A percentile compares a stretch with the other conserved stretches of the same genome.
Conservation (phyloP, 331 rosid species). For the Acacia concinna region DNA sequence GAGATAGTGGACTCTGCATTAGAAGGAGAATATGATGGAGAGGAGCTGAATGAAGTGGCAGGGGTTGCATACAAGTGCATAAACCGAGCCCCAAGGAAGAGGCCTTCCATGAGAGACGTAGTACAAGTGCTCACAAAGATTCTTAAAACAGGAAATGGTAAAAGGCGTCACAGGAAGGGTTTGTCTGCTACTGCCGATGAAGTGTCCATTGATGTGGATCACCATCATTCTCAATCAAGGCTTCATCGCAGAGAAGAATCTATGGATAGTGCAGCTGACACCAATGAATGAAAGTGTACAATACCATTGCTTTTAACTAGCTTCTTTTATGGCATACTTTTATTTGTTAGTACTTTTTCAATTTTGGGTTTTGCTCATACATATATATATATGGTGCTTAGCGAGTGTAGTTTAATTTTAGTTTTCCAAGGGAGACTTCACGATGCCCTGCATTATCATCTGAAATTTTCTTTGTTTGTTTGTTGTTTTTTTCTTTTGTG, state of each 20-base stretch:
- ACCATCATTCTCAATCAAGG: slow-evolving; percentile 47
- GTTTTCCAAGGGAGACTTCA: slow-evolving; percentile 33
- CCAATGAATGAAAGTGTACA: slow-evolving; percentile 69
- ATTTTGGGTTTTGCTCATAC: slow-evolving; percentile 28
- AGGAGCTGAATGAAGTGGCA: slow-evolving; percentile 89
- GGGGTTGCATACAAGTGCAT: slow-evolving; percentile 87
- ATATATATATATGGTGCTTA: slow-evolving; percentile 29
- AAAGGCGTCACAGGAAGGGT: slow-evolving; percentile 57
- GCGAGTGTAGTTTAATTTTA: slow-evolving; percentile 11
- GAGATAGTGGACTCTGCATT: slow-evolving; percentile 80
- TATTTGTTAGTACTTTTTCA: background rate
- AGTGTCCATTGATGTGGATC: slow-evolving; percentile 61
- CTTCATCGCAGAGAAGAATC: slow-evolving; percentile 78
- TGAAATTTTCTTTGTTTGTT: slow-evolving; percentile 24
- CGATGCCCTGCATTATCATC: slow-evolving; percentile 35
- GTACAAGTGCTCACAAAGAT: slow-evolving; percentile 78
- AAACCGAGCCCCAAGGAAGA: slow-evolving; percentile 65
- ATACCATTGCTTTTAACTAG: slow-evolving; percentile 12
- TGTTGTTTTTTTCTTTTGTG: background rate
- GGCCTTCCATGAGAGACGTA: slow-evolving; percentile 91
- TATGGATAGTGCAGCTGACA: slow-evolving; percentile 71
- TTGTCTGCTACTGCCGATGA: slow-evolving; percentile 70
- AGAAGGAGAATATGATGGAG: slow-evolving; percentile 66
- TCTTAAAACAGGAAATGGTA: slow-evolving; percentile 56
- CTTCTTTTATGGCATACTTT: background rate